Evolutionary conservation across 1,139 yeast species (phyloP), one percentile per base, ranked within the genome.

Genomic region (Scheffersomyces segobiensis): DNA sequence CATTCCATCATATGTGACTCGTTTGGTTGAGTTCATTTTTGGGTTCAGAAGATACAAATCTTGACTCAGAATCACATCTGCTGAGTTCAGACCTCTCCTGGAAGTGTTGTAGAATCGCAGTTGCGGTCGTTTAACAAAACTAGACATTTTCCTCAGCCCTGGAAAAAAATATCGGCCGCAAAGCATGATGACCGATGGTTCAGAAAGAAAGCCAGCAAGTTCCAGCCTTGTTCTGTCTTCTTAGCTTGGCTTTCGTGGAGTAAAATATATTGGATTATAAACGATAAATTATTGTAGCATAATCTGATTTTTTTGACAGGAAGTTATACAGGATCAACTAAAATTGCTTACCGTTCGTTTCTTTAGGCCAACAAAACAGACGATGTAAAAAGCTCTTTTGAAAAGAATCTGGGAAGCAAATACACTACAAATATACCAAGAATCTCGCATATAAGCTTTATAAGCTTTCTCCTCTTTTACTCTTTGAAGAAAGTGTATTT

Each of bases 41-140:
- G 56, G 55, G 57, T 57, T 62, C 3, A 52, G 53, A 20, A 55
- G 53, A 49, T 59, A 68, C 22, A 68, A 55, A 52, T 69, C 72
- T 52, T 59, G 53, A 49, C 56, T 65, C 71, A 67, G 71, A 3
- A 66, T 55, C 42, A 61, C 52, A 32, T 56, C 60, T 3, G 62
- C 55, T 26, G 58, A 53, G 26, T 54, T n/a, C 52, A 17, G 46
- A 32, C 7, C 22, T 46, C 50, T 20, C 21, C n/a, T 20, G 5
- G 24, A 48, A 14, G 49, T 47, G 7, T n/a, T 48, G 50, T 20
- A 20, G n/a, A 24, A 12, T 12, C 42, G 42, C 42, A 14, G 42
- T 14, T 3, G 42, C 8, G 3, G 32, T 24, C 5, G 8, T 24
- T 24, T 24, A 32, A 10, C 42, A 32, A 32, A 7, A 12, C 4